These are phyloP conservation scores for Diddensiella transvaalensis DNA, from an alignment of 805 yeast genomes.

Conservation along the genomic window DNA sequence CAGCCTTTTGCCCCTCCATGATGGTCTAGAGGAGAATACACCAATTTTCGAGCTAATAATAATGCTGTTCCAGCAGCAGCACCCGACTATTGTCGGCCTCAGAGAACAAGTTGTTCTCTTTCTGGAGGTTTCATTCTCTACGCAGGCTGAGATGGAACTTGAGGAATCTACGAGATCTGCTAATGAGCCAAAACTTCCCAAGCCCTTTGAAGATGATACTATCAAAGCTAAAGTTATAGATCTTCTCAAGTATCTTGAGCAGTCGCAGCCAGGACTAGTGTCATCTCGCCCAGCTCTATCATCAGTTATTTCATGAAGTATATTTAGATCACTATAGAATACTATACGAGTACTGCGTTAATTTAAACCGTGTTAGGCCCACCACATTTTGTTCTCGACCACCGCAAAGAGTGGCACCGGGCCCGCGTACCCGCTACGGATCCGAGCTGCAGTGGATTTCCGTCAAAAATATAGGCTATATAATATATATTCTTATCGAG, in stretches of 20 bases:
- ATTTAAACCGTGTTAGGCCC: not conserved
- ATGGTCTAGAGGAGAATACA: conserved; percentile 88
- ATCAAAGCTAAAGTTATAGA: conserved; percentile 61
- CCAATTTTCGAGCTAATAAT: conserved; percentile 81
- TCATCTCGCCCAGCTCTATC: conserved; percentile 19
- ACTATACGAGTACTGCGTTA: not conserved
- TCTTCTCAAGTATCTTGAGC: conserved; percentile 69
- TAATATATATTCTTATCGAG: no score
- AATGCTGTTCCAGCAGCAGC: conserved; percentile 62
- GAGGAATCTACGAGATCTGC: conserved; percentile 79
- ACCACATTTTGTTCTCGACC: not conserved
- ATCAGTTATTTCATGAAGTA: conserved; percentile 11
- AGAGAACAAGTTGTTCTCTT: conserved; percentile 52
- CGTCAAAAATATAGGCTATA: no score
- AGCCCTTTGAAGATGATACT: conserved; percentile 73
- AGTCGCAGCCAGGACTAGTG: conserved; percentile 50
- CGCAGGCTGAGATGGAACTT: conserved; percentile 74
- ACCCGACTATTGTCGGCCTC: conserved; percentile 45
- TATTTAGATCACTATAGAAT: no score
- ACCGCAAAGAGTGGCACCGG: no score
- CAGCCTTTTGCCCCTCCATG: conserved; percentile 75
- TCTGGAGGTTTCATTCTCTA: conserved; percentile 65
- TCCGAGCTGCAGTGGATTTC: no score
- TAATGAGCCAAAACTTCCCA: conserved; percentile 46
- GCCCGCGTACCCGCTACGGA: no score